phyloP scores from a whole-genome alignment of 345 rosid species.

The Gossypioides kirkii region DNA sequence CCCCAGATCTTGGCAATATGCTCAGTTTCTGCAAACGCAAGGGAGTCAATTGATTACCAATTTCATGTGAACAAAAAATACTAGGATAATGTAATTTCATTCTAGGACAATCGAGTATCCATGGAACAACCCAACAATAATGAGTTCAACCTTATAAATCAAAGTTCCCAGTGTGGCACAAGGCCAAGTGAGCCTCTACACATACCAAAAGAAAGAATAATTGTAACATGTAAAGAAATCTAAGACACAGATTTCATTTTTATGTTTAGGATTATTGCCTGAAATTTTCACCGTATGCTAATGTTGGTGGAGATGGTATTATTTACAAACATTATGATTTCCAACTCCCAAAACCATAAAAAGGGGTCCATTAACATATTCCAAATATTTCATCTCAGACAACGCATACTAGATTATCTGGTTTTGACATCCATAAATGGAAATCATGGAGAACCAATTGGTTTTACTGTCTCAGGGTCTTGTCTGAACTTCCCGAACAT shows the following conservation, averaged over 20 bases:
- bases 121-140: background rate
- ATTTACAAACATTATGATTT: background rate
- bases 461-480: background rate
- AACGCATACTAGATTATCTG: background rate
- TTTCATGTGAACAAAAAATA: background rate
- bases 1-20: conserved; percentile 97
- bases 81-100: background rate
- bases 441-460: background rate
- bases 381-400: background rate
- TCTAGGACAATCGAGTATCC: background rate
- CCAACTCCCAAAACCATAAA: background rate
- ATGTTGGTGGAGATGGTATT: background rate
- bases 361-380: background rate
- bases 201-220: background rate
- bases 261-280: background rate
- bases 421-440: background rate
- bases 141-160: background rate
- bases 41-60: background rate
- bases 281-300: background rate
- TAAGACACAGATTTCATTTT: background rate
- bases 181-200: background rate
- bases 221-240: background rate
- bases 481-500: background rate
- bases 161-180: background rate
- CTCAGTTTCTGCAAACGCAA: conserved; percentile 66